Conservation (phyloP, 768 basidiomycete genomes). For the Auriculariales sp. region DNA sequence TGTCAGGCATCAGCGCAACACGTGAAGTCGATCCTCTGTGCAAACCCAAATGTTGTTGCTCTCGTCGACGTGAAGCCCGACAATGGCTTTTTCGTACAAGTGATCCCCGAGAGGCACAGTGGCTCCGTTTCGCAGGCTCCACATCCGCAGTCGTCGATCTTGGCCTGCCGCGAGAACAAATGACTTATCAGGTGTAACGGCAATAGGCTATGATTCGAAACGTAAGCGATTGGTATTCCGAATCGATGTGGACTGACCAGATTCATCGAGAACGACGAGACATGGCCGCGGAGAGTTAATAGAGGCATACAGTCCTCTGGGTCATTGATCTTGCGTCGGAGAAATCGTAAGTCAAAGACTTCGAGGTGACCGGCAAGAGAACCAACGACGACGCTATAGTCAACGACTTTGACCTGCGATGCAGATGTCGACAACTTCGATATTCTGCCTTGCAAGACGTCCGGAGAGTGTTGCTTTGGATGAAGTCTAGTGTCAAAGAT, state of each 20-base stretch:
- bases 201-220: not conserved
- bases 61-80: not conserved
- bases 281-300: not conserved
- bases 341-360: not conserved
- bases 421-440: not conserved
- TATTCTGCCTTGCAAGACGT: not conserved
- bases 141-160: not conserved
- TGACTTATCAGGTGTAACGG: not conserved
- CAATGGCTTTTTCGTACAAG: not conserved
- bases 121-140: not conserved
- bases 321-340: not conserved
- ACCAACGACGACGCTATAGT: not conserved
- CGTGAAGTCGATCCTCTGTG: too few species aligned
- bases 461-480: not conserved
- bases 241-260: not conserved
- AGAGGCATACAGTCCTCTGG: not conserved
- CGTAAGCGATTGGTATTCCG: too few species aligned
- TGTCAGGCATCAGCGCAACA: too few species aligned
- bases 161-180: not conserved
- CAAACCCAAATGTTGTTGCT: too few species aligned
- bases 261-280: not conserved
- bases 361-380: not conserved
- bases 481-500: not conserved
- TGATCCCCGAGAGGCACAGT: not conserved
- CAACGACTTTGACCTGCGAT: not conserved